Evolutionary conservation across 129 eudicot species (phyloP).

Genomic region (Saussurea involucrata): DNA sequence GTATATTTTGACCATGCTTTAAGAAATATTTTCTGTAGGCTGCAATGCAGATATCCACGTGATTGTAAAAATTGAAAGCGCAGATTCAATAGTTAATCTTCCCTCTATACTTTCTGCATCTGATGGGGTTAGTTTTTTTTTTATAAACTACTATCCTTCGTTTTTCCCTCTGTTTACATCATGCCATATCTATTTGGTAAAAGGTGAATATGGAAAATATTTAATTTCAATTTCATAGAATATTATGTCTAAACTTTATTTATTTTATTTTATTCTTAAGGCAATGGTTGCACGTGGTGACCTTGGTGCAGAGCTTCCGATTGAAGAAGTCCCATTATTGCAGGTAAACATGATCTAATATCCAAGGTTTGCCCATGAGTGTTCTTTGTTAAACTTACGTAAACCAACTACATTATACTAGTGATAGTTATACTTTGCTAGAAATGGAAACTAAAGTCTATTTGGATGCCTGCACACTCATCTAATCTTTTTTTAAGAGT

Average conservation of each 20-base stretch:
- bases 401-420: too few relatives aligned
- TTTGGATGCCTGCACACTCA: too few relatives aligned
- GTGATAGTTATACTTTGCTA: neutral
- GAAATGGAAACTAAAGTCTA: neutral
- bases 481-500: too few relatives aligned
- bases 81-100: conserved; percentile 90
- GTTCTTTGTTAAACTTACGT: neutral
- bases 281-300: conserved; percentile 99
- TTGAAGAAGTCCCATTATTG: conserved; percentile 93
- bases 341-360: conserved; percentile 49
- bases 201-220: neutral
- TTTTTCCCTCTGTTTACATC: neutral
- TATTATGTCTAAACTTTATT: conserved; percentile 4
- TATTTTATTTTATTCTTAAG: conserved; percentile 28
- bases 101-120: conserved; percentile 88
- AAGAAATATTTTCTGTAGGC: conserved; percentile 39
- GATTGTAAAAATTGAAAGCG: conserved; percentile 91
- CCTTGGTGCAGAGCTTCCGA: conserved; percentile 99
- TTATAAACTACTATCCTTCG: neutral
- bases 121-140: conserved; percentile 72
- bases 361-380: neutral
- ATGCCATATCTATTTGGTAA: neutral
- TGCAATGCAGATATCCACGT: conserved; percentile 88
- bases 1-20: neutral
- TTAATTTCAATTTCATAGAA: neutral